Conservation (phyloP, 2,329 filamentous ascomycete species). For the Phyllosticta paracitricarpa region DNA sequence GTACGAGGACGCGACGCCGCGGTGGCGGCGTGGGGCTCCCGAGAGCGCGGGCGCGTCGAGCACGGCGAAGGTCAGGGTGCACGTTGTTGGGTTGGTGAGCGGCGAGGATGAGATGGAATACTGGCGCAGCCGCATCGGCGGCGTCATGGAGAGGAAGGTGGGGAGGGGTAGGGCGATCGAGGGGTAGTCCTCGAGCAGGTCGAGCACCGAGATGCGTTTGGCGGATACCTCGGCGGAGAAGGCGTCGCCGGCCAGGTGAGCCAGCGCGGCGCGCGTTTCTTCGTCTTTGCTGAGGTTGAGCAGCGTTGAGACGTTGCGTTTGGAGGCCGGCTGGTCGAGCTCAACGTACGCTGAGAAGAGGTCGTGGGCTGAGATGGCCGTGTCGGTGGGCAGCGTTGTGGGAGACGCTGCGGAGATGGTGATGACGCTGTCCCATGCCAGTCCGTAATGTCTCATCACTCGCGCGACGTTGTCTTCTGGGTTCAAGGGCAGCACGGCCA, state of each 20-base stretch:
- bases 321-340: slow-evolving; percentile 61
- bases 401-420: slow-evolving; percentile 51
- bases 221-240: slow-evolving; percentile 29
- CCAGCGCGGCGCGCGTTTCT: slow-evolving; percentile 40
- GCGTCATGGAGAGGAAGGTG: slow-evolving; percentile 62
- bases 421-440: slow-evolving; percentile 60
- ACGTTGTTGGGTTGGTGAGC: slow-evolving; percentile 44
- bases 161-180: slow-evolving; percentile 51
- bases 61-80: slow-evolving; percentile 60
- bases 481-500: slow-evolving; percentile 64
- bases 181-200: slow-evolving; percentile 57
- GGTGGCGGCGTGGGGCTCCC: slow-evolving; percentile 34
- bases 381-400: slow-evolving; percentile 55
- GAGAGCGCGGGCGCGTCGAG: slow-evolving; percentile 45
- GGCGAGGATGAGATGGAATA: slow-evolving; percentile 74
- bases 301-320: slow-evolving; percentile 45
- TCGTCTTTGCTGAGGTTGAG: slow-evolving; percentile 41
- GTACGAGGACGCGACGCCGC: slow-evolving; percentile 36
- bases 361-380: slow-evolving; percentile 50
- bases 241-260: slow-evolving; percentile 33
- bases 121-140: slow-evolving; percentile 67
- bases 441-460: slow-evolving; percentile 53
- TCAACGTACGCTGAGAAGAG: slow-evolving; percentile 64
- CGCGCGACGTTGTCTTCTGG: slow-evolving; percentile 50
- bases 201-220: slow-evolving; percentile 56